phyloP scores from a whole-genome alignment of 1,284 basidiomycete genomes.

The Marasmius sp. region DNA sequence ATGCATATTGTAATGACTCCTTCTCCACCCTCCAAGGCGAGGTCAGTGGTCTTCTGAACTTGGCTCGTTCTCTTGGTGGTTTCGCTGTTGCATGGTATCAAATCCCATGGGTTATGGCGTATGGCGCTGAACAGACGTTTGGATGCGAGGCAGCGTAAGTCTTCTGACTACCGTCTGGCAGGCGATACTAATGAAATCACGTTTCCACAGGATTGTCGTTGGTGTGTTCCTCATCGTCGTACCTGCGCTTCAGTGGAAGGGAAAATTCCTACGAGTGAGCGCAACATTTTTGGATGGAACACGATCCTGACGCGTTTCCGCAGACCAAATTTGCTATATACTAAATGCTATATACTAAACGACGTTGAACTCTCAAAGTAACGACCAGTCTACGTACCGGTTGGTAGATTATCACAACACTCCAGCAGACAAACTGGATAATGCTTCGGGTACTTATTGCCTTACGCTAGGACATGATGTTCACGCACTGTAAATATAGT shows the following conservation, averaged over 20 bases:
- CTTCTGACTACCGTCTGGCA: background rate
- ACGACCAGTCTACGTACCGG: no score
- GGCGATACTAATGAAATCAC: background rate
- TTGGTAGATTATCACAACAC: no score
- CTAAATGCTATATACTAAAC: no score
- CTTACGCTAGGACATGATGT: no score
- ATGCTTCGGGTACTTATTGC: no score
- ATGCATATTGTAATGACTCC: conserved; percentile 53
- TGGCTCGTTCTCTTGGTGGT: conserved; percentile 51
- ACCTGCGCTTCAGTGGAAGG: background rate
- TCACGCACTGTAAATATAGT: no score
- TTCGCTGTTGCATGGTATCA: conserved; percentile 60
- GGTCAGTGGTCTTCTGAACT: conserved; percentile 57
- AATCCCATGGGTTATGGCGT: conserved; percentile 47
- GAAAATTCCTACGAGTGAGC: background rate
- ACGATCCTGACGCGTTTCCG: no score
- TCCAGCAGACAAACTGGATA: no score
- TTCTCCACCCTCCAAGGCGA: conserved; percentile 57
- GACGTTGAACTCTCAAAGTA: no score
- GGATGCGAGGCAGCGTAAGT: conserved; percentile 48
- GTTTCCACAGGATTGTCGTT: background rate
- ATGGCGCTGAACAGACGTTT: conserved; percentile 50
- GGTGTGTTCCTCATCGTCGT: background rate
- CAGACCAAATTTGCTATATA: no score
- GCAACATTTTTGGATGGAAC: no score